Base-by-base conservation (phyloP, 768 basidiomycete genomes). In the Pleurotus cornucopiae region DNA sequence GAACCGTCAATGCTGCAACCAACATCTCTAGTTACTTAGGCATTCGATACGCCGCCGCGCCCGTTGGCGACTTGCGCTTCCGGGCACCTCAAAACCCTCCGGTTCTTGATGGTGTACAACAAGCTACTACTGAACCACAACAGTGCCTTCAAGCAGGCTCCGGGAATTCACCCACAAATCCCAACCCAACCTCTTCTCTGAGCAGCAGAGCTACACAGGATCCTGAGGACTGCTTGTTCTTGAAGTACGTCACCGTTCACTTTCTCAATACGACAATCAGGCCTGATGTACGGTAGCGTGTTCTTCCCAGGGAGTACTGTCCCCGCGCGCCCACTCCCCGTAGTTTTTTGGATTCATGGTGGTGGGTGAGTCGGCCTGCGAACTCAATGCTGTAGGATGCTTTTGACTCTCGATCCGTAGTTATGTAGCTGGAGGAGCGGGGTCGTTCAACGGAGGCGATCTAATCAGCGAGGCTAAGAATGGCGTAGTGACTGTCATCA, bases 21-120 rank as follows among this genome's bases (percentile, higher is more conserved):
- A 62, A 63, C 11, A 69, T 73, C 56, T 70, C 71, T 0, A 60
- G 65, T 13, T 79, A 76, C 57, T 66, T 78, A 11, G 74, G 74
- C 0, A 70, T 81, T 44, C 72, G 80, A 6, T 83, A 77, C 64
- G 81, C 82, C 9, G 77, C 77, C 14, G 67, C 78, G 23, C 80
- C 81, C 2, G 2, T 44, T 73, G 75, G 69, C 16, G 58, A 57
- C 18, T 58, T 71, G 14, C 69, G 76, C 18, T 78, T 72, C 64
- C 60, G 62, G 46, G 69, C 64, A 0, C 75, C 75, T 4, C 66
- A 66, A 20, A 46, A 57, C 16, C 74, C 73, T 0, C 60, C 64
- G 1, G 54, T 61, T 12, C 60, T 61, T 0, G 37, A 62, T 1
- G 71, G 69, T 1, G 58, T 73, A 5, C 71, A 71, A 46, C 58